phyloP scores from a whole-genome alignment of 345 rosid genomes.

The Eutrema yunnanense region DNA sequence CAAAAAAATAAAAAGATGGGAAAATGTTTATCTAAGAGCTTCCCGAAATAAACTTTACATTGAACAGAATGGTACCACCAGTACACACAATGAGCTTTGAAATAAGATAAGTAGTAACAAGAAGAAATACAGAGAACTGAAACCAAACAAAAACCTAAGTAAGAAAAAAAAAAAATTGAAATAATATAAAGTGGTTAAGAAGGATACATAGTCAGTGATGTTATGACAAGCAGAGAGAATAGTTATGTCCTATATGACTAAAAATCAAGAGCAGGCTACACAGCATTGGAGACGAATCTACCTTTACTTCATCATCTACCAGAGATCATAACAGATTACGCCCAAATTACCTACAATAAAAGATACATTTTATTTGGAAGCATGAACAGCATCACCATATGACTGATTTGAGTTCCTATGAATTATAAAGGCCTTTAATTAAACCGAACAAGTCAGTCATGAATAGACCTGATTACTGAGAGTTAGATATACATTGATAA shows the following conservation, averaged over 20 bases:
- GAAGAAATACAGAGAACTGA: background rate
- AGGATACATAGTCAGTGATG: slow-evolving; percentile 9
- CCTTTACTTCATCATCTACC: slow-evolving; percentile 98
- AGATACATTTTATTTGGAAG: slow-evolving; percentile 86
- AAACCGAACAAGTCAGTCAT: background rate
- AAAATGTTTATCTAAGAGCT: background rate
- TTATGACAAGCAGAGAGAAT: slow-evolving; percentile 1
- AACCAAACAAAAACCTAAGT: background rate
- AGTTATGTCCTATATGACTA: slow-evolving; percentile 23
- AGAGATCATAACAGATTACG: slow-evolving; percentile 96
- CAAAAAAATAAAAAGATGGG: background rate
- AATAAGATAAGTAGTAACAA: background rate
- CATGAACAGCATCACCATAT: slow-evolving; percentile 48
- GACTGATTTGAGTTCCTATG: slow-evolving; percentile 36
- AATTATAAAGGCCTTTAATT: slow-evolving; percentile 15
- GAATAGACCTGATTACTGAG: background rate
- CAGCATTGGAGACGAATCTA: slow-evolving; percentile 66
- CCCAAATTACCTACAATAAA: slow-evolving; percentile 99
- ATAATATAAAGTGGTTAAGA: background rate
- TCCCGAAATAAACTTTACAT: background rate
- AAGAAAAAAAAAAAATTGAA: background rate
- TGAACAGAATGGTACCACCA: background rate
- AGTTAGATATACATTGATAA: background rate
- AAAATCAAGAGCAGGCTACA: slow-evolving; percentile 31
- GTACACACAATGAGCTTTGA: background rate